Evolutionary conservation across 140 eudicot species (phyloP).

Genomic region (Oenanthe javanica): DNA sequence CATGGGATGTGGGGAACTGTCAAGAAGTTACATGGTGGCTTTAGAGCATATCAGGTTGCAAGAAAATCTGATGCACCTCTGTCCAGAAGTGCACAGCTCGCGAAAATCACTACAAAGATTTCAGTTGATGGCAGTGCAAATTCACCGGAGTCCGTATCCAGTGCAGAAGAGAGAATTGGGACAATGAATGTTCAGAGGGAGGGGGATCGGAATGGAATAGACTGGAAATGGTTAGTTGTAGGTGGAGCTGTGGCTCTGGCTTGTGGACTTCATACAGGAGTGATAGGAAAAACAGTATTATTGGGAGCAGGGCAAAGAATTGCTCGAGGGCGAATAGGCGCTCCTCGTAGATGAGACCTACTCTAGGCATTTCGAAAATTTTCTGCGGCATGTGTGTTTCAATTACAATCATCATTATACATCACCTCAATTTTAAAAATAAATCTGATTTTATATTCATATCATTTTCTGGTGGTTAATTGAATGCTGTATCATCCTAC

Average conservation of each 20-base stretch:
- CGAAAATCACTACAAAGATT: conserved; percentile 59
- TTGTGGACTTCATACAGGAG: conserved; percentile 64
- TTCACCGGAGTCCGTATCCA: conserved; percentile 17
- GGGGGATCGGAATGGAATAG: conserved; percentile 47
- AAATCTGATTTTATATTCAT: not conserved
- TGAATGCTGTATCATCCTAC: not conserved
- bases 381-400: not conserved
- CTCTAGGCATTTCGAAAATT: not conserved
- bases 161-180: conserved; percentile 21
- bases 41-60: conserved; percentile 68
- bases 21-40: conserved; percentile 72
- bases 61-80: conserved; percentile 49
- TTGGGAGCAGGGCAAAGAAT: conserved; percentile 70
- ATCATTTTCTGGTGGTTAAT: not conserved
- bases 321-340: conserved; percentile 56
- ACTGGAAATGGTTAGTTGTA: conserved; percentile 74
- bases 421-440: not conserved
- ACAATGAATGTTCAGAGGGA: conserved; percentile 11
- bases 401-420: not conserved
- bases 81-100: conserved; percentile 65
- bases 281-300: conserved; percentile 54
- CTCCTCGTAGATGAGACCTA: conserved; percentile 25
- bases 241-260: conserved; percentile 73
- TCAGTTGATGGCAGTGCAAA: conserved; percentile 26
- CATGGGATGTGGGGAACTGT: conserved; percentile 99